Evolutionary conservation across 2,329 filamentous ascomycete genomes (phyloP).

Genomic region (Xylariaceae sp.): DNA sequence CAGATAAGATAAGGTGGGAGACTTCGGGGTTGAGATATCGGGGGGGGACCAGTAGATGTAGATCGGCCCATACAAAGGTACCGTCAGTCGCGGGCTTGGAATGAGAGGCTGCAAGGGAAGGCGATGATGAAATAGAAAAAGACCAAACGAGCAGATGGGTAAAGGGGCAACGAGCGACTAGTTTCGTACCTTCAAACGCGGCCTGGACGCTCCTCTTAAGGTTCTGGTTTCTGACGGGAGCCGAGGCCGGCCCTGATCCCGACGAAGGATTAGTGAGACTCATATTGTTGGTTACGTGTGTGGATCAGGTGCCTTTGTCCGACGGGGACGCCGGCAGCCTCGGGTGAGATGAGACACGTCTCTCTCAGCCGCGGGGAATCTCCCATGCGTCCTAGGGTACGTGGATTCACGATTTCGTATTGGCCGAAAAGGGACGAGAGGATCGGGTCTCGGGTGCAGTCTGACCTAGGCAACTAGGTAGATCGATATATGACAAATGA

Average conservation of each 20-base stretch:
- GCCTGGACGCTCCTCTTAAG: constrained; percentile 63
- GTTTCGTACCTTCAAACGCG: constrained; percentile 60
- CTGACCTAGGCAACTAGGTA: too few relatives aligned
- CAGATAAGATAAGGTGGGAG: constrained; percentile 3
- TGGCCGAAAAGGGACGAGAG: constrained; percentile 9
- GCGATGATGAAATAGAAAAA: constrained; percentile 10
- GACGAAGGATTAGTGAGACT: constrained; percentile 58
- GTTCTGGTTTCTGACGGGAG: constrained; percentile 47
- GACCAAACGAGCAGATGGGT: constrained; percentile 17
- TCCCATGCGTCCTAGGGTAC: constrained; percentile 10
- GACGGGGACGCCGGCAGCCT: constrained; percentile 18
- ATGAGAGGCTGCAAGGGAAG: not conserved
- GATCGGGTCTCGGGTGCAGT: constrained; percentile 12
- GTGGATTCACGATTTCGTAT: constrained; percentile 18
- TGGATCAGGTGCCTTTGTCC: constrained; percentile 10
- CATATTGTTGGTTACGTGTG: constrained; percentile 40
- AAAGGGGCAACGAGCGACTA: not conserved
- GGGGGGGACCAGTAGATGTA: not conserved
- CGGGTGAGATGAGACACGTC: constrained; percentile 28
- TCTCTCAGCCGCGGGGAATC: constrained; percentile 13
- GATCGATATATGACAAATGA: not conserved
- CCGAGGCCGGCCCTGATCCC: constrained; percentile 52
- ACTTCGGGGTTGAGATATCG: not conserved
- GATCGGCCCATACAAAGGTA: not conserved
- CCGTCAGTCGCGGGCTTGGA: not conserved